A percentile compares a stretch with the other conserved stretches of the same genome.
Conservation (phyloP, 305 asterid genomes). For the Withania somnifera region DNA sequence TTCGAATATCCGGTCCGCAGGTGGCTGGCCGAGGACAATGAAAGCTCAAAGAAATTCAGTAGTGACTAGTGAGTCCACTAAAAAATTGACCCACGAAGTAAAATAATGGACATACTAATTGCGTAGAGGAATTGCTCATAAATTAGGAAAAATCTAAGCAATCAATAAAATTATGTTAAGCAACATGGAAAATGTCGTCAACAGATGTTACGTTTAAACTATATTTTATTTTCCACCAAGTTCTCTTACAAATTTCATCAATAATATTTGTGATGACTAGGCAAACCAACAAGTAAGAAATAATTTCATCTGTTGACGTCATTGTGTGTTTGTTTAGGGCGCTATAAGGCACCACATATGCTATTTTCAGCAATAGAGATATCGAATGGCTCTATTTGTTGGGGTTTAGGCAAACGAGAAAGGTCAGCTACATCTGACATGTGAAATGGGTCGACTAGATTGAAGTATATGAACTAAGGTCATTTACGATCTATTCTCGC, state of each 20-base stretch:
- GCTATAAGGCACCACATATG: no score
- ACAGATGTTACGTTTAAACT: background rate
- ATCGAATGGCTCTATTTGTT: background rate
- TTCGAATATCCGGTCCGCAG: background rate
- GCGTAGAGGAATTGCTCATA: slow-evolving; percentile 8
- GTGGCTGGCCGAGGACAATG: background rate
- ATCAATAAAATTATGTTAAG: background rate
- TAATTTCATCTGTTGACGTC: no score
- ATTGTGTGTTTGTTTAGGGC: no score
- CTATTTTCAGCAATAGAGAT: background rate
- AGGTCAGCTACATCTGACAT: background rate
- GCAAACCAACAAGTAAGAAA: background rate
- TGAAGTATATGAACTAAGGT: background rate
- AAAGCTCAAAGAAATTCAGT: background rate
- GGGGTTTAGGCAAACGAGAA: background rate
- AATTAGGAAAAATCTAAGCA: background rate
- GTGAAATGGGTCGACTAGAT: no score
- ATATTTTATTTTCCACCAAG: background rate
- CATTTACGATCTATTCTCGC: background rate
- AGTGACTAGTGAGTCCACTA: background rate
- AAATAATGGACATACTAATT: background rate
- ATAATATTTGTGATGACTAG: background rate
- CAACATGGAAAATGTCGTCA: slow-evolving; percentile 8
- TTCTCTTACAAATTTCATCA: background rate
- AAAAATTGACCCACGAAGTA: background rate